A percentile compares a stretch with the other conserved stretches of the same genome.
Conservation (phyloP, 2,329 filamentous ascomycete species). For the Colletotrichum musae region DNA sequence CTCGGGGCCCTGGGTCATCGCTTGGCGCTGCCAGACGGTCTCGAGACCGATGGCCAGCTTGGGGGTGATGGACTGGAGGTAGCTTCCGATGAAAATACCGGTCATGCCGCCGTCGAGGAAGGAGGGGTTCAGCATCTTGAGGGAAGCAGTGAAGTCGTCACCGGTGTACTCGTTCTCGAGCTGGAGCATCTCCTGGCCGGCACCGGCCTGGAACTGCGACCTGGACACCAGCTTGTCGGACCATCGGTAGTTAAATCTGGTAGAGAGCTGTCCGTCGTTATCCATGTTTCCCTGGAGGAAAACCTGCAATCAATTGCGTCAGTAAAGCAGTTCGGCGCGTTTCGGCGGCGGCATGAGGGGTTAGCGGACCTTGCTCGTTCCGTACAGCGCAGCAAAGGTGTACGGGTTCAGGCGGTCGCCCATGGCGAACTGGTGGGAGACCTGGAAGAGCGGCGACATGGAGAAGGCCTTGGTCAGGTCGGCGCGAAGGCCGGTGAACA, state of each 20-base stretch:
- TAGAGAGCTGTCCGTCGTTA: constrained; percentile 89
- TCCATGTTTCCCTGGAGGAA: constrained; percentile 97
- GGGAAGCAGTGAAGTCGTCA: constrained; percentile 89
- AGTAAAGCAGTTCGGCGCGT: constrained; percentile 20
- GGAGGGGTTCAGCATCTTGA: constrained; percentile 98
- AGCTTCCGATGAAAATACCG: constrained; percentile 95
- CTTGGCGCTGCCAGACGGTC: constrained; percentile 92
- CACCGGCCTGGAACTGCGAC: constrained; percentile 86
- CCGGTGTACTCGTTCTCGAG: constrained; percentile 97
- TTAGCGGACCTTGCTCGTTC: constrained; percentile 85
- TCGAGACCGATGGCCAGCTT: constrained; percentile 90
- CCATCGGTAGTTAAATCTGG: constrained; percentile 96
- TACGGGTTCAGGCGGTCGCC: constrained; percentile 95
- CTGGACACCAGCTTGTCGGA: constrained; percentile 85
- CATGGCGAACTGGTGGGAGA: constrained; percentile 97
- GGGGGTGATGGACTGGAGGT: constrained; percentile 93
- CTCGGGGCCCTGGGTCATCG: constrained; percentile 89
- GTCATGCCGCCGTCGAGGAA: constrained; percentile 92
- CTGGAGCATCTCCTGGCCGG: constrained; percentile 88
- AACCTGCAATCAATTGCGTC: constrained; percentile 69
- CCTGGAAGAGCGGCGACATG: constrained; percentile 93
- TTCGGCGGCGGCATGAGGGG: background rate
- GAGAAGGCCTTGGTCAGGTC: constrained; percentile 98
- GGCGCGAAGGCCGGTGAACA: constrained; percentile 95
- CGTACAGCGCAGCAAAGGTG: constrained; percentile 93